Base-by-base conservation (phyloP, 441 rosid species). In the Erodium moschatum region DNA sequence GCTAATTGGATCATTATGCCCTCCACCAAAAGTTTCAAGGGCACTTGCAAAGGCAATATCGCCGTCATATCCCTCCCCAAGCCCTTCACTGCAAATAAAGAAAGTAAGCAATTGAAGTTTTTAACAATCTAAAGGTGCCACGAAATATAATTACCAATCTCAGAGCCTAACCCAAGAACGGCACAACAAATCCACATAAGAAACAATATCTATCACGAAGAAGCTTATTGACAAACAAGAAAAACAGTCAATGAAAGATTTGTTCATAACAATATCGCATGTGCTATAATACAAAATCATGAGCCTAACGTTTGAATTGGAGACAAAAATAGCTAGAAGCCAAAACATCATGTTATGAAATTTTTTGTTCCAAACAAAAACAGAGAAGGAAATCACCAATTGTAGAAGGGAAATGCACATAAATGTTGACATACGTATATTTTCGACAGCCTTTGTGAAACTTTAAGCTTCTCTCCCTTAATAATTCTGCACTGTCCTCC, bases 1-100 rank as follows among this genome's bases (percentile, higher is more conserved):
- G 85, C 99, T 88, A 35, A 96, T 90, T 20, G 96, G 96, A 78
- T 96, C 98, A 74, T 92, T 96, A 76, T 96, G 99, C 67, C 97
- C 99, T 71, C 98, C 97, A 50, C 98, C 97, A 88, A 96, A 96
- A 68, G 86, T 78, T 89, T 96, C 99, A 70, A 96, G 82, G 61
- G 99, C 96, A 92, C 94, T 90, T 58, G 98, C 99, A 77, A 96
- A 96, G 77, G 98, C 97, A 77, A 96, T 90, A 79, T 96, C 99
- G 67, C 87, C 96, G 75, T 96, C 98, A 79, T 96, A 96, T 72
- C 91, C 99, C 85, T 96, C 99, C 20, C 99, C 98, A 69, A 92
- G 89, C 72, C 98, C 99, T 85, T 96, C 99, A 72, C 99, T 96
- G 84, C 79, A 82, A 77, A 65, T 63, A 70, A 71, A 42, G 71